These are phyloP conservation scores for Sungouiella thailandica DNA, from an alignment of 805 yeast genomes.

Conservation along the genomic window DNA sequence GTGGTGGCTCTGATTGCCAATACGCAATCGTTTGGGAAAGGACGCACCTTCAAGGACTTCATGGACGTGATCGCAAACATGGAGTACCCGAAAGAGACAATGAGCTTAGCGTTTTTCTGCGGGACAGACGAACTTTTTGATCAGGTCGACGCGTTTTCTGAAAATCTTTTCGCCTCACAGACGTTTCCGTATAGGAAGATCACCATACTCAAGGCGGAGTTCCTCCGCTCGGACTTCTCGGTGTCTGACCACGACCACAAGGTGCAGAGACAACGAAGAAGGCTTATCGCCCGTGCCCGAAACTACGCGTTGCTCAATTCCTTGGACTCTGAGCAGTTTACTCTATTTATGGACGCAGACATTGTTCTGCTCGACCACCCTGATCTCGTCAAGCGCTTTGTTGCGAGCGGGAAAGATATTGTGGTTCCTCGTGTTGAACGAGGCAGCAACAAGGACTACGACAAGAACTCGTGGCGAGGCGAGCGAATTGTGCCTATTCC, in stretches of 20 bases:
- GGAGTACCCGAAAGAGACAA: slow-evolving; percentile 15
- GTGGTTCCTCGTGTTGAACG: slow-evolving; percentile 32
- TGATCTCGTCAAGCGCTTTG: slow-evolving; percentile 22
- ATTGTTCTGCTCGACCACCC: slow-evolving; percentile 20
- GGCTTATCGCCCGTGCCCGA: slow-evolving; percentile 33
- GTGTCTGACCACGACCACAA: slow-evolving; percentile 7
- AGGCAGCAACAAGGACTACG: slow-evolving; percentile 28
- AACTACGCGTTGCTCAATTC: slow-evolving; percentile 29
- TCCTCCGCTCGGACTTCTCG: slow-evolving; percentile 8
- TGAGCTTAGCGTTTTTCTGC: slow-evolving; percentile 27
- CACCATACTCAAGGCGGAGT: slow-evolving; percentile 11
- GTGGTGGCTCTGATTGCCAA: slow-evolving; percentile 24
- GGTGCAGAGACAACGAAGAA: slow-evolving; percentile 30
- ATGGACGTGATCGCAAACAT: slow-evolving; percentile 24
- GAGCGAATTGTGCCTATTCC: slow-evolving; percentile 27
- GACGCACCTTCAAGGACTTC: slow-evolving; percentile 27
- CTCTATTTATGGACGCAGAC: slow-evolving; percentile 36
- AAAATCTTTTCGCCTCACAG: slow-evolving; percentile 4
- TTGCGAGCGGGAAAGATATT: slow-evolving; percentile 27
- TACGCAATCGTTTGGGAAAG: slow-evolving; percentile 31
- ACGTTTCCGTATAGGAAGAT: slow-evolving; percentile 7
- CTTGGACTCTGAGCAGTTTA: slow-evolving; percentile 25
- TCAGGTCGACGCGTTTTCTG: slow-evolving; percentile 16
- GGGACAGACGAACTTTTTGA: slow-evolving; percentile 25
- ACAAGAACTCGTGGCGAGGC: slow-evolving; percentile 39